Evolutionary conservation across 208 protist species (phyloP).

Genomic region (Naegleria lovaniensis): DNA sequence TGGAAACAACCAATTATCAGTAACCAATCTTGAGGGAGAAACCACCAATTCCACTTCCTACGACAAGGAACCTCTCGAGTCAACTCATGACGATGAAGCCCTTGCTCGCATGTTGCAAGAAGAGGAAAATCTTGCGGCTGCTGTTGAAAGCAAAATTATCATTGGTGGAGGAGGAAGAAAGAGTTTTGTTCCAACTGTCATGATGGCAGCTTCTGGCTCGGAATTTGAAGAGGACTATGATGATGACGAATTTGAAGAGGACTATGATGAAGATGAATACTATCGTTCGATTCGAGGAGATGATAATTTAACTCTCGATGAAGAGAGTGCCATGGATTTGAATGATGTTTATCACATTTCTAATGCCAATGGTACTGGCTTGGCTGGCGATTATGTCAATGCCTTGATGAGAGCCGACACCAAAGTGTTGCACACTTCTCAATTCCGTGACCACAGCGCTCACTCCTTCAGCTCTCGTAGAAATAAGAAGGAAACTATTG

Average conservation of each 20-base stretch:
- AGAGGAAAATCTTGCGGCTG: background rate
- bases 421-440: background rate
- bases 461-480: background rate
- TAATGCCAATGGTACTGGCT: background rate
- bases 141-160: background rate
- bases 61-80: background rate
- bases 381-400: background rate
- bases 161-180: background rate
- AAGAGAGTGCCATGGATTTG: background rate
- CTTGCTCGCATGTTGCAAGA: background rate
- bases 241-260: background rate
- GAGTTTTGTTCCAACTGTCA: background rate
- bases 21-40: too few species aligned
- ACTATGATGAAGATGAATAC: background rate
- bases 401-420: background rate
- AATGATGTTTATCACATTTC: background rate
- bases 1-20: too few species aligned
- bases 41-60: too few species aligned
- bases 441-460: background rate
- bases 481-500: background rate
- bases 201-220: too few species aligned
- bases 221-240: background rate
- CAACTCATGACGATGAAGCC: background rate
- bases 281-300: background rate
- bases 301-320: background rate